Conservation (phyloP, 257 asterid genomes). For the Solanum chiquidenum region DNA sequence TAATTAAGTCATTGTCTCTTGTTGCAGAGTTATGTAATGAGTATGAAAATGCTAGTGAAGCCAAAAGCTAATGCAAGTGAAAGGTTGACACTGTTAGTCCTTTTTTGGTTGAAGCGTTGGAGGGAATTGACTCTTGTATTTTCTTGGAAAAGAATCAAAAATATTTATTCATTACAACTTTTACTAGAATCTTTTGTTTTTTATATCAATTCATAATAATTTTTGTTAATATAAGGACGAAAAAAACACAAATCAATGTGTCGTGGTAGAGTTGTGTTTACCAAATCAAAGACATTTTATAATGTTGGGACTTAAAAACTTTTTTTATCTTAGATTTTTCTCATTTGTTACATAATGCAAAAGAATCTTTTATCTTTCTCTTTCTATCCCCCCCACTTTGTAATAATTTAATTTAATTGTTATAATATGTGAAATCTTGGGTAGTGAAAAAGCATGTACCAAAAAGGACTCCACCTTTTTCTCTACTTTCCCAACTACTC, state of each 20-base stretch:
- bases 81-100: background rate
- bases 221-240: background rate
- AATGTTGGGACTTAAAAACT: background rate
- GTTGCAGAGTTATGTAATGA: background rate
- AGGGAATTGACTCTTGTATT: background rate
- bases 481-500: slow-evolving; percentile 3
- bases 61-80: background rate
- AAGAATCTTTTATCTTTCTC: slow-evolving; percentile 1
- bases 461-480: slow-evolving; percentile 3
- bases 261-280: background rate
- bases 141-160: background rate
- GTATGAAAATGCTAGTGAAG: background rate
- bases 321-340: background rate
- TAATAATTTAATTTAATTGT: background rate
- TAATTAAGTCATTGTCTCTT: background rate
- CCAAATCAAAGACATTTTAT: background rate
- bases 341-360: background rate
- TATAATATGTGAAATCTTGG: background rate
- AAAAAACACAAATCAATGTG: slow-evolving; percentile 2
- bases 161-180: background rate
- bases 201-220: background rate
- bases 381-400: background rate
- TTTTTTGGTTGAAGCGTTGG: background rate
- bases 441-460: background rate
- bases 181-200: background rate